Conservation (phyloP, 2,329 filamentous ascomycete genomes). For the Verticillium zaregamsianum region DNA sequence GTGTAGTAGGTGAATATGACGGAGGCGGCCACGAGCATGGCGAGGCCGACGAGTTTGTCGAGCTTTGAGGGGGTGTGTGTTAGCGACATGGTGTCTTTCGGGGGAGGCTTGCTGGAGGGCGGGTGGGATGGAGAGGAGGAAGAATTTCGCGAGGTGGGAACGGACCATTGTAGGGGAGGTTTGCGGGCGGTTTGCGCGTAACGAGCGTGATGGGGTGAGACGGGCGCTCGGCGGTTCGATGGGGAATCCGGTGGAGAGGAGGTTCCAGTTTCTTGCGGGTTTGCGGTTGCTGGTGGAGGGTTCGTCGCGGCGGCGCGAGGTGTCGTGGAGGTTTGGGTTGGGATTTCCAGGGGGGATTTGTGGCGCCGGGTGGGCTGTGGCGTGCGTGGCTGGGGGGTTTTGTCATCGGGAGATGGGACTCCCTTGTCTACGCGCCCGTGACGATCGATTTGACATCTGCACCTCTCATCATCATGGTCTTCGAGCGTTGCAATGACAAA, state of each 20-base stretch:
- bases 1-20: slow-evolving; percentile 82
- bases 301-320: background rate
- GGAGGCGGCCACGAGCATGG: slow-evolving; percentile 63
- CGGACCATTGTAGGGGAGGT: background rate
- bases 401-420: background rate
- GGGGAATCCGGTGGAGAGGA: background rate
- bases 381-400: background rate
- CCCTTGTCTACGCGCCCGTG: too few species aligned
- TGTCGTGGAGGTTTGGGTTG: background rate
- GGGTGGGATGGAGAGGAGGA: background rate
- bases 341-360: background rate
- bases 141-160: background rate
- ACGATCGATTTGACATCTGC: too few species aligned
- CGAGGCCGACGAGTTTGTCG: slow-evolving; percentile 73
- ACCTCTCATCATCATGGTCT: too few species aligned
- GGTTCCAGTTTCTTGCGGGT: background rate
- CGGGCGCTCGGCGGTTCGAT: background rate
- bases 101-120: too few species aligned
- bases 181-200: background rate
- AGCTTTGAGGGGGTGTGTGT: slow-evolving; percentile 52
- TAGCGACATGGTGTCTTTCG: background rate
- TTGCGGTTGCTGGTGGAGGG: background rate
- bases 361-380: background rate
- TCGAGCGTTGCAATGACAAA: too few species aligned
- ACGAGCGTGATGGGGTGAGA: background rate